Percentiles rank a stretch among this genome's conserved stretches.
These are phyloP conservation scores for Quaeritorhiza haematococci DNA, from an alignment of 371 early-diverging fungal genomes.

Conservation along the genomic window DNA sequence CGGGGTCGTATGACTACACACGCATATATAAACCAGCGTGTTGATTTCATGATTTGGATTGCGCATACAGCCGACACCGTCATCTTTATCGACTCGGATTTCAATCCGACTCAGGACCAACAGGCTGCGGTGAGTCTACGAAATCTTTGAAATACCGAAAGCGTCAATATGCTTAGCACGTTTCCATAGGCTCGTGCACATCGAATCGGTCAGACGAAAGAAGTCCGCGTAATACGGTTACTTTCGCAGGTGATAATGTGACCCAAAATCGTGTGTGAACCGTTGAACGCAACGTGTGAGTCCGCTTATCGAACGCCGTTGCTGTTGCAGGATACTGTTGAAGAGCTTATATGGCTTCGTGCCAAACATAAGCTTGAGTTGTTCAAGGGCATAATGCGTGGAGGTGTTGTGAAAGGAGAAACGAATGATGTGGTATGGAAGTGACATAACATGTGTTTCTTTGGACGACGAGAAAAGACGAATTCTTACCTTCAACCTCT, in stretches of 20 bases:
- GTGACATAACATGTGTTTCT: too few species aligned
- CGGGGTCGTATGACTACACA: too few species aligned
- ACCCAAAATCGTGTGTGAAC: slow-evolving; percentile 84
- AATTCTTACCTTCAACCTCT: too few species aligned
- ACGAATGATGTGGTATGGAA: too few species aligned
- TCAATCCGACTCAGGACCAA: slow-evolving; percentile 98
- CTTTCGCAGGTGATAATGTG: slow-evolving; percentile 92
- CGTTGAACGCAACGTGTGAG: too few species aligned
- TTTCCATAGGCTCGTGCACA: slow-evolving; percentile 93
- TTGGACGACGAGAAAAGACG: too few species aligned
- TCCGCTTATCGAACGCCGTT: too few species aligned
- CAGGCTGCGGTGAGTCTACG: slow-evolving; percentile 47
- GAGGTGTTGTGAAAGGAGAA: too few species aligned
- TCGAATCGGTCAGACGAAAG: slow-evolving; percentile 94
- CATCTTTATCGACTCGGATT: slow-evolving; percentile 98
- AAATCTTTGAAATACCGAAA: background rate
- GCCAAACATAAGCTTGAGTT: background rate
- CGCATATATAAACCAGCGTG: too few species aligned
- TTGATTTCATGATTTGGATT: too few species aligned
- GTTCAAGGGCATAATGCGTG: background rate
- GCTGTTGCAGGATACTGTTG: slow-evolving; percentile 32
- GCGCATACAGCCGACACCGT: slow-evolving; percentile 99
- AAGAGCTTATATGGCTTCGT: background rate
- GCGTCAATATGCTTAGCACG: too few species aligned
- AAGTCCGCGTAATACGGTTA: slow-evolving; percentile 91